A percentile compares a stretch with the other conserved stretches of the same genome.
Conservation (phyloP, 2,329 filamentous ascomycete genomes). For the Fusarium sp. region DNA sequence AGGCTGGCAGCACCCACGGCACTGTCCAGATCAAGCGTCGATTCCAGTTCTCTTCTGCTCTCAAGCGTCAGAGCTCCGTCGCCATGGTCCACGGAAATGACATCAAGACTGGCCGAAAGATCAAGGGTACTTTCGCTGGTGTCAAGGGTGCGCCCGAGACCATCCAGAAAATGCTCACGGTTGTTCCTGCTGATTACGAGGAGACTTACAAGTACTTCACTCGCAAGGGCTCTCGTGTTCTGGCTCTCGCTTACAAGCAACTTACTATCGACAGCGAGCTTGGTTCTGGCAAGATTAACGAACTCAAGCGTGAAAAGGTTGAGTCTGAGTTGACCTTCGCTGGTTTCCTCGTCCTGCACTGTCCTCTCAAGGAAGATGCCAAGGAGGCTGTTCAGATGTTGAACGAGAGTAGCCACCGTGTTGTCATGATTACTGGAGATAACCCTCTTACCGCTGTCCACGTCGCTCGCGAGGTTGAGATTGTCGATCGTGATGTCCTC, state of each 20-base stretch:
- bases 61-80: constrained; percentile 96
- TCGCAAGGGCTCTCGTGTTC: constrained; percentile 91
- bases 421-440: constrained; percentile 99
- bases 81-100: constrained; percentile 83
- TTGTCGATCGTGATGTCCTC: constrained; percentile 93
- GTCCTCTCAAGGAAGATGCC: constrained; percentile 95
- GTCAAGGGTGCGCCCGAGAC: constrained; percentile 99
- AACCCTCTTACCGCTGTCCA: constrained; percentile 97
- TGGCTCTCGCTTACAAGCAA: constrained; percentile 94
- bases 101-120: constrained; percentile 77
- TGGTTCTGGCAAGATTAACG: constrained; percentile 86
- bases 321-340: constrained; percentile 88
- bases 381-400: constrained; percentile 95
- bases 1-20: constrained; percentile 61
- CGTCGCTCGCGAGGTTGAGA: constrained; percentile 94
- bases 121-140: constrained; percentile 88
- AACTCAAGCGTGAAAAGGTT: constrained; percentile 91
- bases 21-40: constrained; percentile 94
- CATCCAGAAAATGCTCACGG: constrained; percentile 90
- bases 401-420: constrained; percentile 97
- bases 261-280: constrained; percentile 85
- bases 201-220: constrained; percentile 99
- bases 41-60: constrained; percentile 96
- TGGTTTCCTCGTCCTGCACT: constrained; percentile 94
- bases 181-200: constrained; percentile 88